Evolutionary conservation across 192 early-diverging fungal species (phyloP).

Genomic region (Lunasporangiospora selenospora): DNA sequence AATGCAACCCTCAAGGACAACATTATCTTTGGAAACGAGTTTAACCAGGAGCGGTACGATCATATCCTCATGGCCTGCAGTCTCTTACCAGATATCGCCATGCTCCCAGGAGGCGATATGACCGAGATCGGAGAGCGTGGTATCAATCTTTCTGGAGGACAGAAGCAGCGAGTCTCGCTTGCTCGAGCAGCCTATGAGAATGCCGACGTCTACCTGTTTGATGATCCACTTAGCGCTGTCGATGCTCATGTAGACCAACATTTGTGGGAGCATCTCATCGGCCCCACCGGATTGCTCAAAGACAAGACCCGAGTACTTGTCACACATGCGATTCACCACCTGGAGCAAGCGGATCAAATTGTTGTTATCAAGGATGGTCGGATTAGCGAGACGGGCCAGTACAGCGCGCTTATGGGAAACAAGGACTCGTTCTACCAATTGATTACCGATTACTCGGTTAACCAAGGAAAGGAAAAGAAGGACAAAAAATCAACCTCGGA

Average conservation of each 20-base stretch:
- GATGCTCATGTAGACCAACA: constrained; percentile 65
- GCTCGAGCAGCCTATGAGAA: constrained; percentile 86
- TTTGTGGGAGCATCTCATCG: constrained; percentile 89
- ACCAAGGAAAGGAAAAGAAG: constrained; percentile 48
- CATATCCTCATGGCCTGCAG: constrained; percentile 78
- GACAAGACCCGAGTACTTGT: constrained; percentile 83
- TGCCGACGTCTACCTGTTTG: constrained; percentile 66
- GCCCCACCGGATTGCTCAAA: constrained; percentile 80
- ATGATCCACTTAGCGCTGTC: constrained; percentile 66
- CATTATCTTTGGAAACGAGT: constrained; percentile 86
- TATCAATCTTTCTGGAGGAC: constrained; percentile 91
- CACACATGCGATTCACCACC: constrained; percentile 80
- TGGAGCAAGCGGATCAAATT: constrained; percentile 71
- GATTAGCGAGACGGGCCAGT: constrained; percentile 72
- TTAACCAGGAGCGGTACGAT: constrained; percentile 76
- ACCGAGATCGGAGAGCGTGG: constrained; percentile 95
- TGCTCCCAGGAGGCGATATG: constrained; percentile 85
- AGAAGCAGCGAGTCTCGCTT: constrained; percentile 74
- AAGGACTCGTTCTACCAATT: constrained; percentile 69
- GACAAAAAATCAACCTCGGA: constrained; percentile 27
- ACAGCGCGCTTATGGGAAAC: constrained; percentile 65
- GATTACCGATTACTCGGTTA: constrained; percentile 75
- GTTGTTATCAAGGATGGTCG: constrained; percentile 76
- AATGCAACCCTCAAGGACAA: constrained; percentile 92
- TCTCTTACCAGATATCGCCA: constrained; percentile 82